Evolutionary conservation across 805 yeast species (phyloP).

Genomic region (Debaryomyces castellii): DNA sequence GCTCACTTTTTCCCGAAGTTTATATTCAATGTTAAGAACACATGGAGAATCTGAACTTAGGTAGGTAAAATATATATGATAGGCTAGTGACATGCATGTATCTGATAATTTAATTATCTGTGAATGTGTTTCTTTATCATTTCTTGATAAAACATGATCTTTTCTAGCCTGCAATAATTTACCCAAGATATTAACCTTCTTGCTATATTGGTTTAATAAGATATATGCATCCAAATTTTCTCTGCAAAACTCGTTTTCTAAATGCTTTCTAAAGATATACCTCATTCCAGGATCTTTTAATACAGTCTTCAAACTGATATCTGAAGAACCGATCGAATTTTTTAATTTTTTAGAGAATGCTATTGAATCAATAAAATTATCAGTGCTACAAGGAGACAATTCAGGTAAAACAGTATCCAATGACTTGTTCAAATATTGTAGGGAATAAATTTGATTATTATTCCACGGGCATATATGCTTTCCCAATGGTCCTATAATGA

Average conservation of each 20-base stretch:
- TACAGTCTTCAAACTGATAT: constrained; percentile 36
- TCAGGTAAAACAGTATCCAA: not conserved
- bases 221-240: constrained; percentile 76
- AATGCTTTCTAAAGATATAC: constrained; percentile 63
- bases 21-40: constrained; percentile 67
- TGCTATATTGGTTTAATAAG: constrained; percentile 54
- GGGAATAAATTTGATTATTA: constrained; percentile 8
- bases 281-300: constrained; percentile 75
- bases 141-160: not conserved
- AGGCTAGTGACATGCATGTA: constrained; percentile 60
- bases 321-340: not conserved
- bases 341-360: not conserved
- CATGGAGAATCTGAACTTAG: constrained; percentile 66
- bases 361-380: constrained; percentile 1
- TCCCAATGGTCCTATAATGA: constrained; percentile 45
- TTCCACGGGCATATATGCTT: constrained; percentile 37
- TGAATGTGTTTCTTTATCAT: not conserved
- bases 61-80: constrained; percentile 64
- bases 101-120: constrained; percentile 34
- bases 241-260: constrained; percentile 62
- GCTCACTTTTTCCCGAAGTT: constrained; percentile 44
- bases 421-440: constrained; percentile 1
- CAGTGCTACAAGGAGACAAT: not conserved
- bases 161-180: constrained; percentile 28
- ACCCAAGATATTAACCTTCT: constrained; percentile 43